Evolutionary conservation across 169 alveolate genomes (phyloP).

Genomic region (Plasmodium yoelii): DNA sequence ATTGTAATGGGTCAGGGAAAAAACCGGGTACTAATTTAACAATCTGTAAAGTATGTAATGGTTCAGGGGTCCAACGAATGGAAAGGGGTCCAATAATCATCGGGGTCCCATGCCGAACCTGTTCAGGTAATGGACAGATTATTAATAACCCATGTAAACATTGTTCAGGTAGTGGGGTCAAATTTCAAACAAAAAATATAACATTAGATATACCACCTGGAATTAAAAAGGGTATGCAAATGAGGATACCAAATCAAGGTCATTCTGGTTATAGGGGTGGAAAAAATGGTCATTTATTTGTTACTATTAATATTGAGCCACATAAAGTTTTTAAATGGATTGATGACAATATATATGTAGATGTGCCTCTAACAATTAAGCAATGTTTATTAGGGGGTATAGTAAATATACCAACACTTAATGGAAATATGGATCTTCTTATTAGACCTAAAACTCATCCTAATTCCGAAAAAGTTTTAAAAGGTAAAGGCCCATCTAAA

Average conservation of each 20-base stretch:
- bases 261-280: constrained; percentile 90
- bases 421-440: constrained; percentile 83
- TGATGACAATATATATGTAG: constrained; percentile 91
- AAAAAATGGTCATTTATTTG: constrained; percentile 89
- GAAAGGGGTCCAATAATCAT: constrained; percentile 90
- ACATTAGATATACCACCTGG: constrained; percentile 87
- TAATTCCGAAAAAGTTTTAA: constrained; percentile 81
- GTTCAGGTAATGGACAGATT: constrained; percentile 90
- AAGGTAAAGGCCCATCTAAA: constrained; percentile 90
- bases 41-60: constrained; percentile 88
- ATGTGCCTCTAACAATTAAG: constrained; percentile 88
- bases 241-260: constrained; percentile 90
- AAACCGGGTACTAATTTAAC: constrained; percentile 83
- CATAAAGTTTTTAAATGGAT: constrained; percentile 89
- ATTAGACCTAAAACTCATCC: constrained; percentile 89
- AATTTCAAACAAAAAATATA: constrained; percentile 86
- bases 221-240: constrained; percentile 89
- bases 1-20: constrained; percentile 88
- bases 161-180: constrained; percentile 89
- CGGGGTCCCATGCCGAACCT: constrained; percentile 90
- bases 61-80: constrained; percentile 89
- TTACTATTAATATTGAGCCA: constrained; percentile 88
- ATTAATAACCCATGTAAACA: constrained; percentile 87
- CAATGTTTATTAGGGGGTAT: constrained; percentile 91
- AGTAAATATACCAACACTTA: constrained; percentile 87